Evolutionary conservation across 306 rosid genomes (phyloP).

Genomic region (Sicyos edulis): DNA sequence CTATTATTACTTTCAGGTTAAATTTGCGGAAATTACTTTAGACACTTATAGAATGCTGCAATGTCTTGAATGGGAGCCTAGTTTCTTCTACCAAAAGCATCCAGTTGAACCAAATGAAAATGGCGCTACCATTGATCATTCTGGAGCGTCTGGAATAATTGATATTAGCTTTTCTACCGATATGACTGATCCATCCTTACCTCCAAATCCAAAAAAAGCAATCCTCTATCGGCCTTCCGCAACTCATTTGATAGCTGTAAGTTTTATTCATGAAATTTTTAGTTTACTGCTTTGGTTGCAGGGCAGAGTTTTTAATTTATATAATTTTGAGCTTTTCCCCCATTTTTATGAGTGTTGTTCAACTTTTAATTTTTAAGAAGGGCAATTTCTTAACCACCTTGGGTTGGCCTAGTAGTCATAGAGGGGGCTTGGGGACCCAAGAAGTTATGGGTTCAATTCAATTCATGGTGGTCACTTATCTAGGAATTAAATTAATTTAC

Average conservation of each 20-base stretch:
- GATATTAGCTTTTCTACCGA: constrained; percentile 78
- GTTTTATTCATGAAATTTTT: constrained; percentile 26
- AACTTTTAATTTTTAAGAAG: not conserved
- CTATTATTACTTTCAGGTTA: constrained; percentile 59
- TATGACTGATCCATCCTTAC: constrained; percentile 76
- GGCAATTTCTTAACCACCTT: not conserved
- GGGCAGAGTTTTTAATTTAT: not conserved
- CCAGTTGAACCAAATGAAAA: constrained; percentile 53
- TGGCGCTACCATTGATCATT: constrained; percentile 58
- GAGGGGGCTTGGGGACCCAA: too few relatives aligned
- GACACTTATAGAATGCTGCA: constrained; percentile 90
- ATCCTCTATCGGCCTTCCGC: constrained; percentile 81
- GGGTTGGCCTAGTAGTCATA: too few relatives aligned
- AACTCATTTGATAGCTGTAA: constrained; percentile 88
- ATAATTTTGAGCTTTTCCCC: not conserved
- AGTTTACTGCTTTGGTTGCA: not conserved
- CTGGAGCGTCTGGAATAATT: constrained; percentile 81
- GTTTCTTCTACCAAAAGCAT: constrained; percentile 65
- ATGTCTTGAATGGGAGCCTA: constrained; percentile 96
- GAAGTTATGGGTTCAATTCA: too few relatives aligned
- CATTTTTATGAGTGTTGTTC: too few relatives aligned
- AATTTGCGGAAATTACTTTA: constrained; percentile 88
- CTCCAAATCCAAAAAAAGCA: constrained; percentile 90
- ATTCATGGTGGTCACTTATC: too few relatives aligned
- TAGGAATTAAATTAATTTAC: too few relatives aligned